Conservation (phyloP, 2,329 filamentous ascomycete genomes). For the Fusarium sulawesiense region DNA sequence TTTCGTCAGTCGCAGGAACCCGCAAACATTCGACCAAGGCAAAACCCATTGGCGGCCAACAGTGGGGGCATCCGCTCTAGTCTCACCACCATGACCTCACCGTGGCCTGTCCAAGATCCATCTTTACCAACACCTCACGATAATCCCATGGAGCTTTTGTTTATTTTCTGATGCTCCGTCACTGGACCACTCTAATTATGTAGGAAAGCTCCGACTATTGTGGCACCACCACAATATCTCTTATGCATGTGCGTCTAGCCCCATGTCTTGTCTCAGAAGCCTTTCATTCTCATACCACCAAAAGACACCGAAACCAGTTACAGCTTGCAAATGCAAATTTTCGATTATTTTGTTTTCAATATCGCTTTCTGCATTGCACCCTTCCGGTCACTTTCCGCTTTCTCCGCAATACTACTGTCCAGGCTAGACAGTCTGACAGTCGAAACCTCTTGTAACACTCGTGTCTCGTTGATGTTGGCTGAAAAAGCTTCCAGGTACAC, state of each 20-base stretch:
- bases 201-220: conserved; percentile 15
- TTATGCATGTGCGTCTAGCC: conserved; percentile 11
- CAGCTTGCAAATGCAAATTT: conserved; percentile 11
- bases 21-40: conserved; percentile 36
- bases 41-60: conserved; percentile 22
- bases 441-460: background rate
- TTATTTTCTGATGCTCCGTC: background rate
- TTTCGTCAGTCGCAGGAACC: conserved; percentile 1
- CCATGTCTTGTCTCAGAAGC: conserved; percentile 14
- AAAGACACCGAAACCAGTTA: background rate
- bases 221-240: conserved; percentile 26
- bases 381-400: conserved; percentile 34
- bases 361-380: background rate
- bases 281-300: conserved; percentile 19
- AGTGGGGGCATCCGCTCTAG: conserved; percentile 24
- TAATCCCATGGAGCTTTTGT: background rate
- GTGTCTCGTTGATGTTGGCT: background rate
- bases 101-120: conserved; percentile 28
- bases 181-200: background rate
- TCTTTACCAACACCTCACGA: background rate
- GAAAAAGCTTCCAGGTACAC: background rate
- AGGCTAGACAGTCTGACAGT: background rate
- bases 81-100: conserved; percentile 46
- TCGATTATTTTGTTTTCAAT: background rate
- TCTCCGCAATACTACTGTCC: conserved; percentile 12